These are phyloP conservation scores for Panaeolus cyanescens DNA, from an alignment of 768 basidiomycete species.

Conservation along the genomic window DNA sequence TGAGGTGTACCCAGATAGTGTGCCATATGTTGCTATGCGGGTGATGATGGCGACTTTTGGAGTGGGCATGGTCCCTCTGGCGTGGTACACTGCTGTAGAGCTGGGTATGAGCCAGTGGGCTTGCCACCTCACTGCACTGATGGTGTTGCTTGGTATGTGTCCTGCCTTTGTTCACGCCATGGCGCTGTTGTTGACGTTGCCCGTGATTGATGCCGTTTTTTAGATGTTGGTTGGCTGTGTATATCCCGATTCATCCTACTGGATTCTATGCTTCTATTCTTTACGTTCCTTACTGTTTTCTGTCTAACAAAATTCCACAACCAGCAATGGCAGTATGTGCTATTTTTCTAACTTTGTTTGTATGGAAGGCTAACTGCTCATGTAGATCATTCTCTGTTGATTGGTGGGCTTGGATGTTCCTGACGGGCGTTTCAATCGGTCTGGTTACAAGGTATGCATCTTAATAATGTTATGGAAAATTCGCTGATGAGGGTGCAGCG, in stretches of 20 bases:
- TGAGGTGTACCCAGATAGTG: slow-evolving; percentile 74
- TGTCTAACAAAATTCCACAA: slow-evolving; percentile 96
- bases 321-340: slow-evolving; percentile 85
- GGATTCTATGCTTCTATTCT: slow-evolving; percentile 99
- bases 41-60: slow-evolving; percentile 95
- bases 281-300: slow-evolving; percentile 96
- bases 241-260: slow-evolving; percentile 97
- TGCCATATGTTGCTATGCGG: slow-evolving; percentile 94
- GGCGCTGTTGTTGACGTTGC: not conserved
- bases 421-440: slow-evolving; percentile 95
- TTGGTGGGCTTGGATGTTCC: slow-evolving; percentile 96
- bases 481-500: slow-evolving; percentile 43
- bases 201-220: slow-evolving; percentile 3
- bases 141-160: slow-evolving; percentile 85
- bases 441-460: slow-evolving; percentile 79
- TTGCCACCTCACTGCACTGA: slow-evolving; percentile 89
- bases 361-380: not conserved
- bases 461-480: not conserved
- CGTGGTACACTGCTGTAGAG: slow-evolving; percentile 96
- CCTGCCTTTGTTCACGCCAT: not conserved
- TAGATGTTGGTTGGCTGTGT: slow-evolving; percentile 95
- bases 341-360: not conserved
- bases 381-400: slow-evolving; percentile 88
- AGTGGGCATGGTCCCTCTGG: slow-evolving; percentile 92
- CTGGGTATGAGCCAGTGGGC: slow-evolving; percentile 89